These are phyloP conservation scores for Phytophthora megakarya DNA, from an alignment of 352 stramenopile species.

Conservation along the genomic window DNA sequence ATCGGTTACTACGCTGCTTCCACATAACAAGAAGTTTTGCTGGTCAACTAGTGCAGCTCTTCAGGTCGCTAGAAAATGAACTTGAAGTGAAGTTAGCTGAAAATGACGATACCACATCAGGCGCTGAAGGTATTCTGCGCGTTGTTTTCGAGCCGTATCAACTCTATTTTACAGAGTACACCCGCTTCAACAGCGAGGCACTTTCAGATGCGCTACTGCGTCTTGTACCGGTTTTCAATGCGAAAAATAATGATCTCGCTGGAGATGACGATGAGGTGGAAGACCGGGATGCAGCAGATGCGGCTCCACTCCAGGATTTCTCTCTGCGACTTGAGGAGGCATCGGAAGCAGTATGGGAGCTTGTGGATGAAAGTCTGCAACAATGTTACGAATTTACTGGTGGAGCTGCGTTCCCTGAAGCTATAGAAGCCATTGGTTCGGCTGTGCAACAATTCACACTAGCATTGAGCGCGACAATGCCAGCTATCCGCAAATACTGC, in stretches of 20 bases:
- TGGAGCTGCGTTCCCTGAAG: constrained; percentile 64
- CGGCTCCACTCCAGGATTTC: constrained; percentile 54
- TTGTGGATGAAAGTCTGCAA: constrained; percentile 59
- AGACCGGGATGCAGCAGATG: constrained; percentile 21
- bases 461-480: constrained; percentile 42
- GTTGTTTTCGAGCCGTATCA: constrained; percentile 61
- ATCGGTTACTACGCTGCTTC: constrained; percentile 48
- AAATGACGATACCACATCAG: constrained; percentile 4
- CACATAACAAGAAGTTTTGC: constrained; percentile 52
- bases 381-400: constrained; percentile 65
- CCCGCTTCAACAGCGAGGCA: constrained; percentile 41
- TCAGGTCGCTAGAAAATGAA: constrained; percentile 44
- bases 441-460: constrained; percentile 57
- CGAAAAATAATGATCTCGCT: not conserved
- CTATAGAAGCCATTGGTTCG: constrained; percentile 41
- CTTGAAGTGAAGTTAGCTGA: constrained; percentile 14
- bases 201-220: constrained; percentile 46
- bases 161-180: constrained; percentile 62
- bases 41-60: constrained; percentile 46
- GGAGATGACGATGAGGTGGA: constrained; percentile 37
- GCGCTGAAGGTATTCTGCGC: constrained; percentile 17
- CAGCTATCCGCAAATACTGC: constrained; percentile 52
- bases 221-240: constrained; percentile 49
- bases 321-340: constrained; percentile 64
- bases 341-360: constrained; percentile 39